A percentile compares a stretch with the other conserved stretches of the same genome.
Evolutionary conservation across 148 eudicot species (phyloP).

Genomic region (Pharnaceum exiguum): DNA sequence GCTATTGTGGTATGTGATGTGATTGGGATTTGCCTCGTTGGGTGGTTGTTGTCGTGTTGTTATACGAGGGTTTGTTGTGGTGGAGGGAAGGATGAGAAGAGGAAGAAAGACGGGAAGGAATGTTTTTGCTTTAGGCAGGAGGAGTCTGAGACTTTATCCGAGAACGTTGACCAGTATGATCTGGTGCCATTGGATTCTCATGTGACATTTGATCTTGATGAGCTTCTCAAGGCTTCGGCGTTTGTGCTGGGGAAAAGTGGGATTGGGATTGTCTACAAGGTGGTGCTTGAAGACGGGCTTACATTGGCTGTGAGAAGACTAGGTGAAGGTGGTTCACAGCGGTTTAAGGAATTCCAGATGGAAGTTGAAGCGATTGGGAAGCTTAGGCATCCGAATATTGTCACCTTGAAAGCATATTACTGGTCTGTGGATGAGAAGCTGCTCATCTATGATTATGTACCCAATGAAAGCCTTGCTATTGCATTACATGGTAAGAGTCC

Average conservation of each 20-base stretch:
- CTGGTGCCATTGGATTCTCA: constrained; percentile 70
- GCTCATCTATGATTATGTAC: constrained; percentile 73
- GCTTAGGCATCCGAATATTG: constrained; percentile 82
- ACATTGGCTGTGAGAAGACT: constrained; percentile 88
- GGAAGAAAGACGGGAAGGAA: constrained; percentile 48
- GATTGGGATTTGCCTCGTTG: constrained; percentile 79
- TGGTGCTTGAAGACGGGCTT: constrained; percentile 88
- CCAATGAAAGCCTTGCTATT: constrained; percentile 72
- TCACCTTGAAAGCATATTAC: constrained; percentile 77
- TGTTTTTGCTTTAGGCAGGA: constrained; percentile 84
- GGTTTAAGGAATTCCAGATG: constrained; percentile 87
- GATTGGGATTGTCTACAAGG: constrained; percentile 92
- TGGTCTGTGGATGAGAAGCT: constrained; percentile 99
- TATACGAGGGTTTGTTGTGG: constrained; percentile 57
- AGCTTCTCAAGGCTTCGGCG: constrained; percentile 96
- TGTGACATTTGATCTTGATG: constrained; percentile 77
- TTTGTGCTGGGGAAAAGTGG: constrained; percentile 95
- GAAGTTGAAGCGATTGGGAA: constrained; percentile 97
- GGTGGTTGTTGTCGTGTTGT: constrained; percentile 79
- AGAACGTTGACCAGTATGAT: constrained; percentile 79
- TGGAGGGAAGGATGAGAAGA: constrained; percentile 45
- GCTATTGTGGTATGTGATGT: constrained; percentile 74
- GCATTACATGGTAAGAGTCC: constrained; percentile 76
- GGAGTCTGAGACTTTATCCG: constrained; percentile 80
- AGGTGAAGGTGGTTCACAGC: constrained; percentile 95